Base-by-base conservation (phyloP, 805 yeast genomes). In the Diddensiella transvaalensis region DNA sequence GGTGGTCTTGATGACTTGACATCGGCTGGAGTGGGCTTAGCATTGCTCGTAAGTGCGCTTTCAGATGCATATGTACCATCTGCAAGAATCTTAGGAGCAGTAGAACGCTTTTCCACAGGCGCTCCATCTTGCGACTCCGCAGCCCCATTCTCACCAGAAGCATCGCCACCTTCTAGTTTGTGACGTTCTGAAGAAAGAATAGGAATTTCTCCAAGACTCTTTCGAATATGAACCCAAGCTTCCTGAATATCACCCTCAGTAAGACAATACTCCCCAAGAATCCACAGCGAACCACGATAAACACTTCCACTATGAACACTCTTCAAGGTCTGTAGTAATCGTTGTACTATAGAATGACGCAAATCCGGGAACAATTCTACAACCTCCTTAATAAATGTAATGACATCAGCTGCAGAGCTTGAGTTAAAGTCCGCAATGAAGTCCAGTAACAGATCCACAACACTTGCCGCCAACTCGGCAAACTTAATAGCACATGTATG, bases 51-150 rank as follows among this genome's bases (percentile, higher is more conserved):
- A 49, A 83, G 69, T 0, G 96, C 93, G 54, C 81, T 80, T 69
- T 93, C 99, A 37, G 96, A 87, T 23, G 99, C 99, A 68, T 93
- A 93, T 0, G 99, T 93, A 59, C 99, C 99, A 70, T 93, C 99
- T n/a, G 99, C 96, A 56, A 93, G 76, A 50, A 93, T 83, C 51
- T 85, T 83, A 18, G 97, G 97, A 40, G 87, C 87, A 33, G 56
- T 54, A 49, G 71, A 65, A 26, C 54, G 57, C 44, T 63, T 55
- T 6, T 58, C 56, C 10, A 47, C 52, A 30, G 69, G 64, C 33
- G 71, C 74, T 19, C 62, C 64, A 29, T 66, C 58, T 11, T 47
- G 56, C 19, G 57, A 65, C 3, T 49, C 60, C 10, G 47, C 53
- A 6, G 23, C 44, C 35, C 33, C 48, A 40, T 19, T n/a, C 15